phyloP scores from a whole-genome alignment of 192 early-diverging fungal genomes.

The Radiomyces spectabilis region DNA sequence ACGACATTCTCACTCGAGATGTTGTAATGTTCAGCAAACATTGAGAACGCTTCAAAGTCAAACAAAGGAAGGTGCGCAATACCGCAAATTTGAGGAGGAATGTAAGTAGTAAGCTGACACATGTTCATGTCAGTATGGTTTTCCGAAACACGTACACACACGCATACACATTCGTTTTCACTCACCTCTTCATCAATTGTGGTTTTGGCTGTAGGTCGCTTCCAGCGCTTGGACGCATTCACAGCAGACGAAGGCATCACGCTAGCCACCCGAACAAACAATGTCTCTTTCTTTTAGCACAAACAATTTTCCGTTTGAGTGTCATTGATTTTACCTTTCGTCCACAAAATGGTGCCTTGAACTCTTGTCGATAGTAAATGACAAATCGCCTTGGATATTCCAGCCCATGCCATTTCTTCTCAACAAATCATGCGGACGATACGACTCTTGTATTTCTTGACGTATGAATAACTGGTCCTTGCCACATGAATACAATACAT shows the following conservation, averaged over 20 bases:
- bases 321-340: slow-evolving; percentile 28
- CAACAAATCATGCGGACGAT: slow-evolving; percentile 38
- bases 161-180: neutral
- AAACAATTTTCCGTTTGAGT: too few relatives aligned
- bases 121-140: too few relatives aligned
- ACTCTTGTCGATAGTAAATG: slow-evolving; percentile 50
- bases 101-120: too few relatives aligned
- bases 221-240: neutral
- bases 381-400: slow-evolving; percentile 60
- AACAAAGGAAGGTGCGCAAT: slow-evolving; percentile 46
- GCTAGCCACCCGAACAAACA: too few relatives aligned
- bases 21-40: slow-evolving; percentile 61
- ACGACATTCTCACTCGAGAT: slow-evolving; percentile 41
- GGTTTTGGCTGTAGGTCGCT: neutral
- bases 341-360: slow-evolving; percentile 25
- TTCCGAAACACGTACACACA: too few relatives aligned
- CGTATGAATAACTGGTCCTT: slow-evolving; percentile 72
- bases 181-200: slow-evolving; percentile 11
- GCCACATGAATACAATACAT: slow-evolving; percentile 60
- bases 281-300: too few relatives aligned
- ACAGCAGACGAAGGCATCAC: neutral
- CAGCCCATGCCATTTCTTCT: slow-evolving; percentile 47
- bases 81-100: slow-evolving; percentile 29
- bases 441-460: slow-evolving; percentile 42
- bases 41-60: slow-evolving; percentile 56